Evolutionary conservation across 176 grass and related monocot genomes (phyloP).

Genomic region (Avena atlantica): DNA sequence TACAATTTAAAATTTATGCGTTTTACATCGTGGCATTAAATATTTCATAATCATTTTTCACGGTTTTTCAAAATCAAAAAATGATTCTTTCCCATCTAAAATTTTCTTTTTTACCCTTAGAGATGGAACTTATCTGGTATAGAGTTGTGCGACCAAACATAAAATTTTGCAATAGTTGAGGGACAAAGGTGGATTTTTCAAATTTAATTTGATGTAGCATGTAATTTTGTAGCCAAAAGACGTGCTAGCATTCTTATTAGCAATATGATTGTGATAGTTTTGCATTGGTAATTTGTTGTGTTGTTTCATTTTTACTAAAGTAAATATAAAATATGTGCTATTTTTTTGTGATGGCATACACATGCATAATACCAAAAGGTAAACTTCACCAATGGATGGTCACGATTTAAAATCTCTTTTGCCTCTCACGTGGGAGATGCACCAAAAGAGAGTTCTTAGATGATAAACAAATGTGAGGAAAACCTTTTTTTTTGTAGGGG

Average conservation of each 20-base stretch:
- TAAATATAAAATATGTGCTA: neutral
- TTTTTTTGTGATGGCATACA: conserved; percentile 2
- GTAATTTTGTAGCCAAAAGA: neutral
- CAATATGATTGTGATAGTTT: neutral
- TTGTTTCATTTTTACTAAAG: neutral
- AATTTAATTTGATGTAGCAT: neutral
- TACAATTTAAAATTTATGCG: too few relatives aligned
- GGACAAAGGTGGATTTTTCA: neutral
- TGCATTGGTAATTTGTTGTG: neutral
- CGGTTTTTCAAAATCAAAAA: neutral
- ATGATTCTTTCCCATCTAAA: neutral
- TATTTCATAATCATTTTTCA: neutral
- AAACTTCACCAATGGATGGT: neutral
- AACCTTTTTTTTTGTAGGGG: neutral
- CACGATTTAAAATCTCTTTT: neutral
- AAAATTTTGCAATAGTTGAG: neutral
- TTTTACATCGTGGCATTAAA: neutral
- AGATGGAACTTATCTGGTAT: neutral
- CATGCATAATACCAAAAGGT: neutral
- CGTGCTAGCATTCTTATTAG: neutral
- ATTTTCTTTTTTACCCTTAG: neutral
- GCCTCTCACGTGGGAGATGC: neutral
- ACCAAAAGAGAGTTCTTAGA: neutral
- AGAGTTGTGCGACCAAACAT: neutral
- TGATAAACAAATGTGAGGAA: conserved; percentile 1